These are phyloP conservation scores for Aspergillus coremiiformis DNA, from an alignment of 495 filamentous ascomycete genomes.

Conservation along the genomic window DNA sequence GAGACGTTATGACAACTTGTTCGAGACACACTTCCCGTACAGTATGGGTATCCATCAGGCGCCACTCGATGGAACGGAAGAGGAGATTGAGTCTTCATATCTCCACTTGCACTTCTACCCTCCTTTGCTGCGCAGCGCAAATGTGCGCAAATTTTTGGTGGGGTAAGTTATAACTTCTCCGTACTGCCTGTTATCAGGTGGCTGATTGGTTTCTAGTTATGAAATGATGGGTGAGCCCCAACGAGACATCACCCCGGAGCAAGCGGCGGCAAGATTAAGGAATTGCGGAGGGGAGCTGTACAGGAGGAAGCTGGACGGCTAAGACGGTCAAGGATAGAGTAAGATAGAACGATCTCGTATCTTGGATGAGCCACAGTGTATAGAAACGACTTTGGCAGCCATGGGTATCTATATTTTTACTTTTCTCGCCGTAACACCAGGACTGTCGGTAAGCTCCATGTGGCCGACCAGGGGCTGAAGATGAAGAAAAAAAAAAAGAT, in stretches of 20 bases:
- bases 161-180: constrained; percentile 43
- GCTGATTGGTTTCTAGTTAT: constrained; percentile 44
- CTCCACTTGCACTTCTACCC: constrained; percentile 98
- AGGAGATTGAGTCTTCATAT: constrained; percentile 80
- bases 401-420: constrained; percentile 27
- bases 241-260: constrained; percentile 94
- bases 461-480: background rate
- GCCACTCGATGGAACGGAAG: constrained; percentile 73
- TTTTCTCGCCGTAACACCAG: background rate
- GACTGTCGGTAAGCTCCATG: background rate
- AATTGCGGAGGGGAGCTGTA: constrained; percentile 76
- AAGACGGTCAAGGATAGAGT: background rate
- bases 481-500: background rate
- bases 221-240: constrained; percentile 96
- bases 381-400: constrained; percentile 19
- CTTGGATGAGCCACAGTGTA: background rate
- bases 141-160: constrained; percentile 91
- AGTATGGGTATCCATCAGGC: constrained; percentile 93
- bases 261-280: constrained; percentile 74
- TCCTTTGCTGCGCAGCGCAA: constrained; percentile 83
- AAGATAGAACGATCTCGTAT: background rate
- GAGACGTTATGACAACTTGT: constrained; percentile 89
- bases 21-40: constrained; percentile 94
- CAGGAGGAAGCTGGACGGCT: constrained; percentile 52
- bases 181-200: background rate